Evolutionary conservation across 1,139 yeast genomes (phyloP).

Genomic region (Taiozyma onychis): DNA sequence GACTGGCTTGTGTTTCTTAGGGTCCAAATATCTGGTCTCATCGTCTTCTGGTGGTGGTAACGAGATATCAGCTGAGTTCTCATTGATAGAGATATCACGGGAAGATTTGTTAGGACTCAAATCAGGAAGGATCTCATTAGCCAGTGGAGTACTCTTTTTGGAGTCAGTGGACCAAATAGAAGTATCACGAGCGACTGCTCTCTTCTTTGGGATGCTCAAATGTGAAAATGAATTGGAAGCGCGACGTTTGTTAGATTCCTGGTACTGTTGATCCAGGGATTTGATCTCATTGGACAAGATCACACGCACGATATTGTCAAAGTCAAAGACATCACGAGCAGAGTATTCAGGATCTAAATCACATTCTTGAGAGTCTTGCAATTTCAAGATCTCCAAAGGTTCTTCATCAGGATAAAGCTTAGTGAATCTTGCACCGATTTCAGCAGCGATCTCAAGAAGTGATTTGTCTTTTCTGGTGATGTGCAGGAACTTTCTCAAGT

Average conservation of each 20-base stretch:
- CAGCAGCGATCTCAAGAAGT: constrained; percentile 43
- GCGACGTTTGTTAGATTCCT: constrained; percentile 12
- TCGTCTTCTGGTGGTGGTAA: constrained; percentile 24
- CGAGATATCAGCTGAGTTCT: constrained; percentile 19
- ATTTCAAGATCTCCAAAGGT: constrained; percentile 43
- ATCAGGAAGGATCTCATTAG: constrained; percentile 33
- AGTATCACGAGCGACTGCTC: constrained; percentile 5
- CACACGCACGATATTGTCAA: constrained; percentile 51
- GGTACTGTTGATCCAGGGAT: constrained; percentile 11
- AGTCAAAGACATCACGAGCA: constrained; percentile 55
- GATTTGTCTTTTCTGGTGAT: constrained; percentile 44
- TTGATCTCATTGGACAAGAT: constrained; percentile 39
- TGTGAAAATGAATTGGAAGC: constrained; percentile 16
- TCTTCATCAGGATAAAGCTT: constrained; percentile 61
- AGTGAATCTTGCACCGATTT: constrained; percentile 44
- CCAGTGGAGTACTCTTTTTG: constrained; percentile 30
- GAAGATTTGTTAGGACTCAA: constrained; percentile 4
- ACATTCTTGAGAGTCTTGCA: constrained; percentile 62
- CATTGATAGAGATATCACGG: constrained; percentile 16
- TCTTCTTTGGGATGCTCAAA: constrained; percentile 20
- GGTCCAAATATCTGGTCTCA: constrained; percentile 17
- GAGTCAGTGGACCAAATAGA: constrained; percentile 9
- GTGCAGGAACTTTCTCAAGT: constrained; percentile 51
- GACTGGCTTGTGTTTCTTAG: constrained; percentile 16
- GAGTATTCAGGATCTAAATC: constrained; percentile 74